phyloP scores from a whole-genome alignment of 169 alveolate genomes.

The Cyclospora cayetanensis region DNA sequence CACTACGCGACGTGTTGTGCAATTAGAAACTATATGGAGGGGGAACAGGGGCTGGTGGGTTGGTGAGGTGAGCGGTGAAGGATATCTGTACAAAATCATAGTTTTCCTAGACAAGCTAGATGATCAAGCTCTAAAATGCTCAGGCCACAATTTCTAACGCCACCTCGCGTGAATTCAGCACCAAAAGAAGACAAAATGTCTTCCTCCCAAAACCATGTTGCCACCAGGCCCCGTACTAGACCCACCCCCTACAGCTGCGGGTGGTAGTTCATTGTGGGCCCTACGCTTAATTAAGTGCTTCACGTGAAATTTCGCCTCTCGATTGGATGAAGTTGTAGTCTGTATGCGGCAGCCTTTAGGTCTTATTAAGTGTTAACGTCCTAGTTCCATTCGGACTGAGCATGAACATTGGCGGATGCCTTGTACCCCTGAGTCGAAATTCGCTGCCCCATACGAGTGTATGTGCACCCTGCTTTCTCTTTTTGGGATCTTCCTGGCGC shows the following conservation, averaged over 20 bases:
- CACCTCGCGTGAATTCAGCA: no score
- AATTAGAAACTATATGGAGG: no score
- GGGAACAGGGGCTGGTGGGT: no score
- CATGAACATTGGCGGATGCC: slow-evolving; percentile 15
- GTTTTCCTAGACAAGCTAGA: no score
- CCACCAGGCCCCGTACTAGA: slow-evolving; percentile 64
- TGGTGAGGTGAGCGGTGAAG: no score
- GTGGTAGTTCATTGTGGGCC: slow-evolving; percentile 60
- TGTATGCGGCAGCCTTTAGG: slow-evolving; percentile 13
- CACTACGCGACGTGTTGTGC: no score
- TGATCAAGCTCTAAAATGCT: no score
- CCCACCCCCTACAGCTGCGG: slow-evolving; percentile 43
- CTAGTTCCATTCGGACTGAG: slow-evolving; percentile 2
- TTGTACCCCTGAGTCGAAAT: not conserved
- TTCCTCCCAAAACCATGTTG: slow-evolving; percentile 18
- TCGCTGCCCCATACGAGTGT: not conserved
- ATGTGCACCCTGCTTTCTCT: not conserved
- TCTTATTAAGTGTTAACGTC: slow-evolving; percentile 5
- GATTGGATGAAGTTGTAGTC: not conserved
- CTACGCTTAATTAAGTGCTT: slow-evolving; percentile 15
- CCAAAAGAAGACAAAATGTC: no score
- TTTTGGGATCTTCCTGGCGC: not conserved
- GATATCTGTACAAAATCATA: no score
- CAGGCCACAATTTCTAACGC: no score
- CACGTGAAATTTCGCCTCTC: slow-evolving; percentile 38